Base-by-base conservation (phyloP, 2,329 filamentous ascomycete genomes). In the Pseudogymnoascus verrucosus region DNA sequence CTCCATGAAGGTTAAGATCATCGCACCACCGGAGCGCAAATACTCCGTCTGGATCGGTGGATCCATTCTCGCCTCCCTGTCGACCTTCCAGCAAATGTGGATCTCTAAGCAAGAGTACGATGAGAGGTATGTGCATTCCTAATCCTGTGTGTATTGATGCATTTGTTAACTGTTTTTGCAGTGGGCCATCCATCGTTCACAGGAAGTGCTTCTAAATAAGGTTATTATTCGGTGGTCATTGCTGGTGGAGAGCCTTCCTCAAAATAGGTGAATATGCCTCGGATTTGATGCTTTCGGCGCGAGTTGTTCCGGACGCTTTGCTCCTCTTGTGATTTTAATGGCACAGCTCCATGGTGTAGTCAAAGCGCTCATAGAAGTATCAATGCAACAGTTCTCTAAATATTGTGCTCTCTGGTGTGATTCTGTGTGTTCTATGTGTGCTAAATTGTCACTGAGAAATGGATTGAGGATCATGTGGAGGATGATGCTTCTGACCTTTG, bases 11-110 rank as follows among this genome's bases (percentile, higher is more conserved):
- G 93, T 99, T 88, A 98, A 98, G 91, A 98, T 99, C 84, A 98
- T 99, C 79, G 95, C 95, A 84, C 95, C 95, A 74, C 95, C 95
- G 73, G 95, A 99, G 90, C 91, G 95, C 83, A 99, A 99, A 88
- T 99, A 99, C 91, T 98, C 95, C 70, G 95, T 99, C 86, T 99
- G 95, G 95, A 99, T 99, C 80, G 95, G 95, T 95, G 95, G 95
- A 88, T 99, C 95, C 81, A 99, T 99, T 84, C 84, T 99, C 77
- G 95, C 95, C 74, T 99, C 95, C 70, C 90, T 99, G 76, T 99
- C 95, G 74, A 99, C 95, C 82, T 99, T 99, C 93, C 95, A 99
- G 87, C 95, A 99, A 85, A 99, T 99, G 95, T 99, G 95, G 95
- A 98, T 99, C 89, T 99, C 95, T 76, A 99, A 99, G 92, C 95